Percentiles rank a stretch among this genome's conserved stretches.
Conservation (phyloP, 2,329 filamentous ascomycete genomes). For the Fusarium mexicanum region DNA sequence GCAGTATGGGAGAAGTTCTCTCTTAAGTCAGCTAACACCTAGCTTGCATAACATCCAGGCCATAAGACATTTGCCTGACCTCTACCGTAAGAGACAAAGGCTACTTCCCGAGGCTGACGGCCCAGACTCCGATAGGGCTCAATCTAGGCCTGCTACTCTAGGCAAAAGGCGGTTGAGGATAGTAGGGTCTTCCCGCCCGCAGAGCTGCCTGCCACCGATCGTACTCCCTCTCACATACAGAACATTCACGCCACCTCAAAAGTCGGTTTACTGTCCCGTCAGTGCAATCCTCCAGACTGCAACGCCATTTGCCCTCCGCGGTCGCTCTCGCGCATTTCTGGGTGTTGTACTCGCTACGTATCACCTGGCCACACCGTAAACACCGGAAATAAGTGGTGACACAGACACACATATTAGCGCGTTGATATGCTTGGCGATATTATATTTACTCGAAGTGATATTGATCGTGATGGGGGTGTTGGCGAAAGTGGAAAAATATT, state of each 20-base stretch:
- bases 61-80: not conserved
- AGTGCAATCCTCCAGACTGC: not conserved
- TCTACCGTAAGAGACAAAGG: not conserved
- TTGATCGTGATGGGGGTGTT: not conserved
- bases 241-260: not conserved
- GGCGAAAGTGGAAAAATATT: fast-evolving
- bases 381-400: not conserved
- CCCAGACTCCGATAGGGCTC: too few species aligned
- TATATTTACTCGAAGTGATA: too few species aligned
- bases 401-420: not conserved
- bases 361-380: not conserved
- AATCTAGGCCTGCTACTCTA: not conserved
- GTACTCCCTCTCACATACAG: not conserved
- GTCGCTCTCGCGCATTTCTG: not conserved
- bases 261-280: not conserved
- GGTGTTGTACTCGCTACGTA: not conserved
- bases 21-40: not conserved
- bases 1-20: fast-evolving
- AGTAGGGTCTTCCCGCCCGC: not conserved
- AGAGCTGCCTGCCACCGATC: not conserved
- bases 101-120: fast-evolving
- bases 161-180: not conserved
- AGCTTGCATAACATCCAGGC: not conserved
- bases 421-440: not conserved
- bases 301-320: not conserved